phyloP scores from a whole-genome alignment of 805 yeast genomes.

The Ogataea dorogensis region DNA sequence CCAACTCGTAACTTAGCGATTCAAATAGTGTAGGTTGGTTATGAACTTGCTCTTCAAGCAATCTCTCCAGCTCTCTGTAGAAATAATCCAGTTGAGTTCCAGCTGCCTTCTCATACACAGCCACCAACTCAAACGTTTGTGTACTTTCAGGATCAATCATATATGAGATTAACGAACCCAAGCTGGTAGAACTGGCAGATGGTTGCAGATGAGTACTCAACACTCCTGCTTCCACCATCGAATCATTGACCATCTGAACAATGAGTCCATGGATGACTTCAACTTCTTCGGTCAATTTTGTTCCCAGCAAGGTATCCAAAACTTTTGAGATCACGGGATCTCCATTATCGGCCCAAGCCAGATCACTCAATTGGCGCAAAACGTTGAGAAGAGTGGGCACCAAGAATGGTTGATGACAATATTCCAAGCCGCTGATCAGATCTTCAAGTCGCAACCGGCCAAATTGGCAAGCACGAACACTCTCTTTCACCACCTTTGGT shows the following conservation, averaged over 20 bases:
- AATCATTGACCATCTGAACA: conserved; percentile 17
- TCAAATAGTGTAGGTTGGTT: conserved; percentile 18
- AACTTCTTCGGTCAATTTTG: conserved; percentile 22
- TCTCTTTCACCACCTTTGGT: conserved; percentile 73
- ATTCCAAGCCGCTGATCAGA: conserved; percentile 77
- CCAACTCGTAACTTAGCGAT: conserved; percentile 23
- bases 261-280: conserved; percentile 19
- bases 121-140: conserved; percentile 24
- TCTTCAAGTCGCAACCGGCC: conserved; percentile 57
- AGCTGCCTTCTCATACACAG: conserved; percentile 18
- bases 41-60: conserved; percentile 13
- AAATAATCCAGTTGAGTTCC: conserved; percentile 25
- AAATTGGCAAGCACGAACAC: conserved; percentile 56
- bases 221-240: conserved; percentile 10
- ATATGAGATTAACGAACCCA: conserved; percentile 10
- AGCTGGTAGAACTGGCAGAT: conserved; percentile 3
- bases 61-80: conserved; percentile 18
- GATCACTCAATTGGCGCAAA: conserved; percentile 19
- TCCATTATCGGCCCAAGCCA: conserved; percentile 19
- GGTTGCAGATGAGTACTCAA: conserved; percentile 5
- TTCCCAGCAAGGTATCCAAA: conserved; percentile 22
- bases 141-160: conserved; percentile 13
- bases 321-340: conserved; percentile 16
- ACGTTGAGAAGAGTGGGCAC: conserved; percentile 56
- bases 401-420: conserved; percentile 78